These are phyloP conservation scores for Eucalyptus tenuipes DNA, from an alignment of 345 rosid species.

Conservation along the genomic window DNA sequence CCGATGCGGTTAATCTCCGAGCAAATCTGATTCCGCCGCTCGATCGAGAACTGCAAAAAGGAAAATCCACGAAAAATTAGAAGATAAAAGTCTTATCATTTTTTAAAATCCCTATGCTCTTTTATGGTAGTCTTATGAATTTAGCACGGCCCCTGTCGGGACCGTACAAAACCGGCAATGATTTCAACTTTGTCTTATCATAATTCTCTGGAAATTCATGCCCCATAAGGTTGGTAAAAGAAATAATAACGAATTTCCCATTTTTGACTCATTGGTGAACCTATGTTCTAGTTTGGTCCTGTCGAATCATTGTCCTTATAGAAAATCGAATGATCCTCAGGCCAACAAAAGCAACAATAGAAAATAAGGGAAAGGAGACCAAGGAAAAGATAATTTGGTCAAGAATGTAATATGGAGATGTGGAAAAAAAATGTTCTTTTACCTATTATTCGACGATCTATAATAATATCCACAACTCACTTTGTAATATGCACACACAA, in stretches of 20 bases:
- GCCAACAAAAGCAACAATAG: neutral
- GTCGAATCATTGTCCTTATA: neutral
- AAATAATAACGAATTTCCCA: neutral
- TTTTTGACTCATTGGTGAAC: neutral
- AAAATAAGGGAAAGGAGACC: neutral
- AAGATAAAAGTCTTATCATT: neutral
- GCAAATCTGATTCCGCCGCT: neutral
- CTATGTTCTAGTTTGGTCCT: neutral
- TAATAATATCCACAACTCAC: fast-evolving
- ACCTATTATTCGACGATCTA: neutral
- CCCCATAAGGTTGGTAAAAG: neutral
- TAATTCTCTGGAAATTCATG: neutral
- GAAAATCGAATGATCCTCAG: neutral
- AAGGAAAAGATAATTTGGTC: neutral
- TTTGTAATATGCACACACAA: too few species aligned
- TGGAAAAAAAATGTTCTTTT: neutral
- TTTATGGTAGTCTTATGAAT: neutral
- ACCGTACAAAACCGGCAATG: neutral
- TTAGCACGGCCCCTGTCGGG: neutral
- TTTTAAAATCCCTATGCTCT: neutral
- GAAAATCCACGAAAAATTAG: neutral
- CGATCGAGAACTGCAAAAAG: neutral
- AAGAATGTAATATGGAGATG: too few species aligned
- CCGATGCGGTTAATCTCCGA: neutral
- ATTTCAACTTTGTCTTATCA: neutral